phyloP scores from a whole-genome alignment of 2,329 filamentous ascomycete genomes.

The Fusarium paranaense region DNA sequence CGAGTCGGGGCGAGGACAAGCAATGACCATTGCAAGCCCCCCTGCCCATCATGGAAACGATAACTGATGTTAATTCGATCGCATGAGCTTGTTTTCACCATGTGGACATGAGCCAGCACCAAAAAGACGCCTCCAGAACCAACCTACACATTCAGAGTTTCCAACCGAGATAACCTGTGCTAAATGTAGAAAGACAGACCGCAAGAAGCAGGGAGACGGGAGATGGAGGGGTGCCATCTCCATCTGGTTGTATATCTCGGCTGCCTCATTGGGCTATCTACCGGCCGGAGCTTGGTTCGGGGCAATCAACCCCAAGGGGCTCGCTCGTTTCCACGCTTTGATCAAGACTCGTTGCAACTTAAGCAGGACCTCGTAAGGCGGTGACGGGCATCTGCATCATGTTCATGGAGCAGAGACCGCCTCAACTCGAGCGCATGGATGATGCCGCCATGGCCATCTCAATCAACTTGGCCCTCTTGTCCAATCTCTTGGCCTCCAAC shows the following conservation, averaged over 20 bases:
- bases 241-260: conserved; percentile 18
- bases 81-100: conserved; percentile 20
- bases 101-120: conserved; percentile 22
- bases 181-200: conserved; percentile 25
- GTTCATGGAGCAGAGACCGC: conserved; percentile 19
- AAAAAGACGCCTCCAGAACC: conserved; percentile 25
- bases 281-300: conserved; percentile 8
- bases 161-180: conserved; percentile 33
- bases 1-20: conserved; percentile 15
- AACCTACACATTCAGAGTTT: conserved; percentile 2
- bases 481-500: conserved; percentile 31
- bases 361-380: conserved; percentile 11
- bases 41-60: conserved; percentile 16
- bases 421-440: conserved; percentile 24
- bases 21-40: conserved; percentile 8
- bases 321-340: conserved; percentile 1
- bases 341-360: conserved; percentile 3
- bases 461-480: conserved; percentile 12
- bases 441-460: conserved; percentile 30
- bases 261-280: conserved; percentile 11
- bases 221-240: conserved; percentile 5
- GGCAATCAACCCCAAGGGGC: background rate
- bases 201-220: background rate
- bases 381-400: conserved; percentile 8
- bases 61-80: conserved; percentile 18